Evolutionary conservation across 2,329 filamentous ascomycete genomes (phyloP).

Genomic region (Diaporthe helianthi): DNA sequence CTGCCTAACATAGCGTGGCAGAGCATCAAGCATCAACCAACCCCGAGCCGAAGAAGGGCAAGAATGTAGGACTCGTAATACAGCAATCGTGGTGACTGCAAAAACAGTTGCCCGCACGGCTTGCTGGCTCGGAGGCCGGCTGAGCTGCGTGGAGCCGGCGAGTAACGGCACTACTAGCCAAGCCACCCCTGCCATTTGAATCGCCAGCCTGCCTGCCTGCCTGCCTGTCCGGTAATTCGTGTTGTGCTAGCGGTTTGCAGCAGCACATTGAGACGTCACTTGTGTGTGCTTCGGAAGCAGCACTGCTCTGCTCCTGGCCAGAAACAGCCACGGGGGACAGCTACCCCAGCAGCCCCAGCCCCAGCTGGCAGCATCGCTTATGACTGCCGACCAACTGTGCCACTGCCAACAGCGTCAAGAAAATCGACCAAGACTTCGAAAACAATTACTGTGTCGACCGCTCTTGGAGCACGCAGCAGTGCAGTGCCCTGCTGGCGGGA

Average conservation of each 20-base stretch:
- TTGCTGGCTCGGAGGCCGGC: neutral
- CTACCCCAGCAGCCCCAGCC: neutral
- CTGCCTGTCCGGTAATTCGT: conserved; percentile 13
- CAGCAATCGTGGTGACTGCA: too few species aligned
- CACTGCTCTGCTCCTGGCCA: conserved; percentile 15
- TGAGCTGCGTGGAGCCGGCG: conserved; percentile 15
- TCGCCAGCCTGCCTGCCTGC: conserved; percentile 18
- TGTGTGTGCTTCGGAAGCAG: conserved; percentile 16
- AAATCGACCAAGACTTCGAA: neutral
- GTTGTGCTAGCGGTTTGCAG: conserved; percentile 16
- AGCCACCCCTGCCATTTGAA: conserved; percentile 11
- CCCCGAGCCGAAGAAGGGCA: neutral
- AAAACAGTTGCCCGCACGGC: conserved; percentile 1
- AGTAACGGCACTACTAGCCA: conserved; percentile 11
- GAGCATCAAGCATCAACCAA: neutral
- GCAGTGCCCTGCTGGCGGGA: conserved; percentile 7
- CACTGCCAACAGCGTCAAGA: neutral
- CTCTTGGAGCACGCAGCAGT: conserved; percentile 3
- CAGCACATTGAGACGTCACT: conserved; percentile 13
- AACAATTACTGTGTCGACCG: neutral
- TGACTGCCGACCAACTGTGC: neutral
- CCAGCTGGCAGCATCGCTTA: neutral
- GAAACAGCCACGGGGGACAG: neutral
- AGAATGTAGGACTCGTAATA: neutral
- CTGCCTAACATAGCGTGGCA: conserved; percentile 13